These are phyloP conservation scores for Cicer bijugum DNA, from an alignment of 306 rosid species.

Conservation along the genomic window DNA sequence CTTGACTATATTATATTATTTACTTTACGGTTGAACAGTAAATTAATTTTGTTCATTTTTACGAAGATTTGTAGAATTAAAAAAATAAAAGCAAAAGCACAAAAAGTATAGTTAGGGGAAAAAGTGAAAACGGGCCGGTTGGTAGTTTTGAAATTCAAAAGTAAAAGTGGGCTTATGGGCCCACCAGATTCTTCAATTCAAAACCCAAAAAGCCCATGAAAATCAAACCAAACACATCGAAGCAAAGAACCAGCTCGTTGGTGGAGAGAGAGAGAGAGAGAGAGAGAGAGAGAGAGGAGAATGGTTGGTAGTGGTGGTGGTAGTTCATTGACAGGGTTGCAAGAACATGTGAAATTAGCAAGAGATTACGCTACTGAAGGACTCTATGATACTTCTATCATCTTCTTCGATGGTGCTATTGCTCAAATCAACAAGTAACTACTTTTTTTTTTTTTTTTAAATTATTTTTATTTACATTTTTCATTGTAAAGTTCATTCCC, in stretches of 20 bases:
- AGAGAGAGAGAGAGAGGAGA: conserved; percentile 13
- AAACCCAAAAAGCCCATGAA: conserved; percentile 36
- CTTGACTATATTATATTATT: too few species aligned
- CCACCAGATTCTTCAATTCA: conserved; percentile 26
- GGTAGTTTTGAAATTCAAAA: conserved; percentile 26
- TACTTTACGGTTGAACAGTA: too few species aligned
- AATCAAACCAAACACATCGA: background rate
- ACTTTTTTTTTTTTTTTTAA: background rate
- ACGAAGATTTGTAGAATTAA: too few species aligned
- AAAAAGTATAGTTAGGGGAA: background rate
- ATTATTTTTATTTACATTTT: background rate
- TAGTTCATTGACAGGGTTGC: conserved; percentile 72
- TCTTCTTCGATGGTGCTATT: conserved; percentile 94
- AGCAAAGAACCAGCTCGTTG: conserved; percentile 19
- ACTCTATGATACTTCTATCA: conserved; percentile 84
- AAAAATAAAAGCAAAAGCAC: background rate
- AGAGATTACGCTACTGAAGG: conserved; percentile 94
- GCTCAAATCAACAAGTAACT: conserved; percentile 96
- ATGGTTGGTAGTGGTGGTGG: conserved; percentile 56
- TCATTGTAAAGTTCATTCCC: background rate
- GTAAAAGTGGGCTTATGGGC: conserved; percentile 38
- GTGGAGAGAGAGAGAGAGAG: background rate
- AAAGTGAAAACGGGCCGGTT: conserved; percentile 26
- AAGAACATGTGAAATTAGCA: conserved; percentile 93
- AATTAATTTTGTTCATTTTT: too few species aligned